phyloP scores from a whole-genome alignment of 1,139 yeast species.

The Debaryomyces fabryi region DNA sequence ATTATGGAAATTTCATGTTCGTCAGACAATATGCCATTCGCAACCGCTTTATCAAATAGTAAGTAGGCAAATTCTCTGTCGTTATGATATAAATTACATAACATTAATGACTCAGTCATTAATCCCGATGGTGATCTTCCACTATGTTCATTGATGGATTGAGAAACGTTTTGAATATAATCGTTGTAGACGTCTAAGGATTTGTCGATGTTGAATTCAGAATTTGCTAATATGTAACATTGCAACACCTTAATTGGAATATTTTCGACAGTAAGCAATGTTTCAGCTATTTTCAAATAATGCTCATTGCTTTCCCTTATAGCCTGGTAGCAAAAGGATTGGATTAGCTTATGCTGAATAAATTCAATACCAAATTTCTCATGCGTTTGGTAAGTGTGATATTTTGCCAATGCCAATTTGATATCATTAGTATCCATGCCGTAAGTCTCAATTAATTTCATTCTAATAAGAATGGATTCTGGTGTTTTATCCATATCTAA shows the following conservation, averaged over 20 bases:
- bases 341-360: constrained; percentile 30
- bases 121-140: constrained; percentile 48
- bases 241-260: constrained; percentile 46
- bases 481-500: constrained; percentile 30
- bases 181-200: constrained; percentile 57
- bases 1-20: constrained; percentile 47
- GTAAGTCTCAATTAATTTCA: constrained; percentile 34
- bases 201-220: constrained; percentile 46
- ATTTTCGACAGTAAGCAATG: constrained; percentile 37
- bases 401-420: constrained; percentile 31
- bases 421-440: constrained; percentile 41
- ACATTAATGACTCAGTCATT: constrained; percentile 55
- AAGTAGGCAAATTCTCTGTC: constrained; percentile 68
- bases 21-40: constrained; percentile 42
- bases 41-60: constrained; percentile 58
- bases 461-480: constrained; percentile 29
- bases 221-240: constrained; percentile 48
- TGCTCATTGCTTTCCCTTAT: constrained; percentile 35
- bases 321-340: constrained; percentile 45
- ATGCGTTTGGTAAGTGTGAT: constrained; percentile 40
- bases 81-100: constrained; percentile 48
- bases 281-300: constrained; percentile 47
- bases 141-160: constrained; percentile 33
- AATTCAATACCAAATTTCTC: constrained; percentile 39
- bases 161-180: constrained; percentile 44